Evolutionary conservation across 805 yeast genomes (phyloP), one percentile per base, ranked within the genome.

Genomic region (Kluyveromyces lactis): DNA sequence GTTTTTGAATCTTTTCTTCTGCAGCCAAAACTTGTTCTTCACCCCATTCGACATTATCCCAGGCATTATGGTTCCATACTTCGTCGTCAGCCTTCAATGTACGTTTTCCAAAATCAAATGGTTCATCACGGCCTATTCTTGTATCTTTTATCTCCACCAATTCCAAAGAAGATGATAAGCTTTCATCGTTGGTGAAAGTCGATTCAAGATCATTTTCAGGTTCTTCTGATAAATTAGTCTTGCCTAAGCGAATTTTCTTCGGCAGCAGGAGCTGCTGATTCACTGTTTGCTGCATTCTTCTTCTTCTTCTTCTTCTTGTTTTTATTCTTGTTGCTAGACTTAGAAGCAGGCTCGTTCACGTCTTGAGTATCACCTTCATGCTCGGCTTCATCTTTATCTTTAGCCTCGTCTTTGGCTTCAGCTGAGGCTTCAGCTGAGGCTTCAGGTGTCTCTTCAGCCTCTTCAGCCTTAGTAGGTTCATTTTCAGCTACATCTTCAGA

Each of bases 41-140:
- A 36, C 95, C 97, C 95, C 96, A 89, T 55, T 86, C 95, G 26
- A 87, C 97, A 58, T 92, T 95, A 59, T 92, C 98, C 83, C 77
- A 69, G 0, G 98, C 98, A 58, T 92, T 92, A 56, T 83, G 95
- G 43, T 75, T 73, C 79, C 95, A 92, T 1, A 92, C 95, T 21
- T 86, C 87, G 4, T 81, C 78, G 12, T 79, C 82, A 34, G 79
- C 75, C 2, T 72, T 73, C 42, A 92, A 66, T 47, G 64, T 76
- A 41, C 98, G 69, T 58, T 86, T 94, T 9, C 98, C 98, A 63
- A 92, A 92, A 16, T 79, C 81, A 60, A 86, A 90, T 4, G 98
- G 98, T 26, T 76, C 69, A 50, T 89, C 97, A 45, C 90, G 81
- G 2, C 95, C 90, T 28, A 82, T 68, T 41, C 90, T 63, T 3